Evolutionary conservation across 805 yeast genomes (phyloP).

Genomic region (Metschnikowia cerradonensis): DNA sequence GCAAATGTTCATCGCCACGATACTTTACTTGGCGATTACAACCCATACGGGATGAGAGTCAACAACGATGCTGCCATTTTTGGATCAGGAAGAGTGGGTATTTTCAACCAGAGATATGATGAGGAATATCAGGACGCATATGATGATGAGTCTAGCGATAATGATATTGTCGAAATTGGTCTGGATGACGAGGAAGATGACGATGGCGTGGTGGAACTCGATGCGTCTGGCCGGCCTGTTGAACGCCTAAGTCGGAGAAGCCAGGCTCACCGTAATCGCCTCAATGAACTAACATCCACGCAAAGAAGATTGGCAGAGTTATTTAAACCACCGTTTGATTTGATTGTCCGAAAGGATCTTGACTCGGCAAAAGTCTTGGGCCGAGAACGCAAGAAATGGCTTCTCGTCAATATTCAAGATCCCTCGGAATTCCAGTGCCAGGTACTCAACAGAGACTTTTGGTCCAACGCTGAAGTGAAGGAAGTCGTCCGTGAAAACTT

Average conservation of each 20-base stretch:
- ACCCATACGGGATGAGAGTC: constrained; percentile 6
- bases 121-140: constrained; percentile 26
- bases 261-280: constrained; percentile 8
- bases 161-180: constrained; percentile 26
- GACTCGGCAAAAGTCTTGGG: constrained; percentile 73
- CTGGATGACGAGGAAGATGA: constrained; percentile 37
- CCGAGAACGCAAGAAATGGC: constrained; percentile 65
- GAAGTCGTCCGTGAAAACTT: constrained; percentile 62
- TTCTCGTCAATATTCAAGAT: constrained; percentile 85
- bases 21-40: constrained; percentile 53
- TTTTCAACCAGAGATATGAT: constrained; percentile 56
- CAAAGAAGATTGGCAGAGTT: constrained; percentile 73
- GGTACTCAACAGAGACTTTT: constrained; percentile 85
- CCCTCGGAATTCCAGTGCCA: constrained; percentile 83
- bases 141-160: constrained; percentile 21
- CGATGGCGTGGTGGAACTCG: constrained; percentile 28
- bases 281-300: constrained; percentile 42
- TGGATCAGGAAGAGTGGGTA: constrained; percentile 46
- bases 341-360: constrained; percentile 64
- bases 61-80: constrained; percentile 40
- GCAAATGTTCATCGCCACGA: constrained; percentile 78
- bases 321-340: constrained; percentile 91
- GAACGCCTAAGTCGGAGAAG: constrained; percentile 10
- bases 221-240: constrained; percentile 27
- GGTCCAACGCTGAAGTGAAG: constrained; percentile 72